Evolutionary conservation across 2,329 filamentous ascomycete species (phyloP).

Genomic region (Hypoxylon sp.): DNA sequence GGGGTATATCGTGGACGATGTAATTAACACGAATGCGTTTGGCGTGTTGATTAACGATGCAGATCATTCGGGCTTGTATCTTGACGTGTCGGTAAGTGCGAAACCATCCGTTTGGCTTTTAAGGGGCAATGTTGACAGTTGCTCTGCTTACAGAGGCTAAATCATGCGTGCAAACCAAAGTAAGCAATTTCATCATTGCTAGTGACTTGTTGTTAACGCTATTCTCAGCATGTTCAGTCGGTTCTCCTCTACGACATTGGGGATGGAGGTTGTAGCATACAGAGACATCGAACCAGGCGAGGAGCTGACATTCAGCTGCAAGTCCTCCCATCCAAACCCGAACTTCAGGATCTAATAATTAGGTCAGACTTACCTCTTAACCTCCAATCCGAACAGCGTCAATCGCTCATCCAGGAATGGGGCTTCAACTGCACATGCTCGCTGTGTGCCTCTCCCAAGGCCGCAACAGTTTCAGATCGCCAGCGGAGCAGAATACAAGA

Average conservation of each 20-base stretch:
- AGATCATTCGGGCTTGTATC: slow-evolving; percentile 45
- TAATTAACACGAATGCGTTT: slow-evolving; percentile 49
- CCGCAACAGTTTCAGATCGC: slow-evolving; percentile 34
- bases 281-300: slow-evolving; percentile 48
- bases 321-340: slow-evolving; percentile 3
- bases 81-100: slow-evolving; percentile 46
- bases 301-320: slow-evolving; percentile 51
- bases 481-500: slow-evolving; percentile 37
- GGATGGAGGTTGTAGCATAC: slow-evolving; percentile 48
- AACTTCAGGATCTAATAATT: slow-evolving; percentile 9
- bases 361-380: slow-evolving; percentile 41
- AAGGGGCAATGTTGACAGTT: slow-evolving; percentile 2
- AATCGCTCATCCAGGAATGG: slow-evolving; percentile 38
- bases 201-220: not conserved
- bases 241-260: slow-evolving; percentile 45
- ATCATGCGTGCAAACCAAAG: slow-evolving; percentile 51
- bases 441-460: slow-evolving; percentile 36
- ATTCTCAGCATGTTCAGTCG: slow-evolving; percentile 47
- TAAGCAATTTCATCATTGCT: slow-evolving; percentile 35
- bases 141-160: slow-evolving; percentile 44
- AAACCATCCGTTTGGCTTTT: not conserved
- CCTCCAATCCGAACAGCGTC: slow-evolving; percentile 39
- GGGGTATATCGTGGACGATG: slow-evolving; percentile 46
- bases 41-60: slow-evolving; percentile 37
- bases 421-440: slow-evolving; percentile 44